Base-by-base conservation (phyloP, 352 stramenopile species). In the Achlya hypogyna region DNA sequence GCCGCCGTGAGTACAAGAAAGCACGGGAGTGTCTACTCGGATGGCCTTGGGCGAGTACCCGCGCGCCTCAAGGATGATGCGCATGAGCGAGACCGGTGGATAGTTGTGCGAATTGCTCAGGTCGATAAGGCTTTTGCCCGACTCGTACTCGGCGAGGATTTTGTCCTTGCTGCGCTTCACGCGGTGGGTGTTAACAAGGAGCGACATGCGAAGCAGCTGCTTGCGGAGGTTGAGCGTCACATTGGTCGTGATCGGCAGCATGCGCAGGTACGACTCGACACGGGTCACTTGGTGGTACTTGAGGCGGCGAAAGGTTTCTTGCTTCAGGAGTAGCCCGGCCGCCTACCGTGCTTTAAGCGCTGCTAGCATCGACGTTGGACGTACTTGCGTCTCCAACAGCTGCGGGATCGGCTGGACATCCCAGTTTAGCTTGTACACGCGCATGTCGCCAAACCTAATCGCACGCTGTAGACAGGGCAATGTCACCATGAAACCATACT, bases 201-300 rank as follows among this genome's bases (percentile, higher is more conserved):
- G 71, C 42, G 82, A 91, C 82, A 91, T 91, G 43, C 84, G 82
- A 74, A 89, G 79, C 42, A 93, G 56, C 71, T 93, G 84, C 69
- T 93, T 93, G 52, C 82, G 78, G 67, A 93, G 65, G 59, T 93
- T 93, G 35, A 93, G 79, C 29, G 84, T 93, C 79, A 93, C 87
- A 65, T 93, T 93, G 63, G 84, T 83, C 9, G 82, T 91, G 70
- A 93, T 93, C 23, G 84, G 84, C 68, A 93, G 74, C 84, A 93
- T 88, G 68, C 89, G 76, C 66, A 93, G 51, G 9, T 91, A 71
- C 34, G 81, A 80, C 51, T 93, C 84, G 43, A 93, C 90, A 65
- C 84, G 81, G 35, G 91, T 84, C 66, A 93, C 84, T 67, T 89
- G 84, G 59, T 79, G 75, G 22, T 81, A 76, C 64, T 91, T 91